Conservation (phyloP, 495 filamentous ascomycete genomes). For the Annulohypoxylon stygium region DNA sequence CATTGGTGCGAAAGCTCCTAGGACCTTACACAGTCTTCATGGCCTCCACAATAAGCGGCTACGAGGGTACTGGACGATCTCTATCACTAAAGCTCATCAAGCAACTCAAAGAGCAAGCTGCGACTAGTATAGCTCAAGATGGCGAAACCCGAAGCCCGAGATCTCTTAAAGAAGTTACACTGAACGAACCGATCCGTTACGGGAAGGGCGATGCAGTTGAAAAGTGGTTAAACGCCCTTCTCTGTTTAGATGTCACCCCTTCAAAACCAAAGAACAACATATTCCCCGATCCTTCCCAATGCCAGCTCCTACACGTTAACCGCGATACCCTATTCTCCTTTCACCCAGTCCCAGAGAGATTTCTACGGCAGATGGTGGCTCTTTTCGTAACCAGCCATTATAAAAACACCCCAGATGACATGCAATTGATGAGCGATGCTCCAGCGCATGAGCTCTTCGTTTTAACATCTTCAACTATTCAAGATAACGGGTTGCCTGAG, state of each 20-base stretch:
- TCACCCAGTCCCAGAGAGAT: slow-evolving; percentile 95
- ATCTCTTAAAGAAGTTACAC: slow-evolving; percentile 90
- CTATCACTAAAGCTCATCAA: slow-evolving; percentile 97
- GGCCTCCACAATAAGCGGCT: slow-evolving; percentile 99
- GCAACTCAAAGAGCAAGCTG: slow-evolving; percentile 93
- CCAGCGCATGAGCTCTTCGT: slow-evolving; percentile 98
- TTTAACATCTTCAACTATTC: slow-evolving; percentile 87
- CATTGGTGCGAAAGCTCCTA: slow-evolving; percentile 89
- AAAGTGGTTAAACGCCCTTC: slow-evolving; percentile 93
- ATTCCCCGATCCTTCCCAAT: slow-evolving; percentile 89
- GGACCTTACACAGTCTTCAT: slow-evolving; percentile 99
- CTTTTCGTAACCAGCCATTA: slow-evolving; percentile 98
- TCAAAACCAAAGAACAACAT: slow-evolving; percentile 81
- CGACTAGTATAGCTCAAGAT: slow-evolving; percentile 69
- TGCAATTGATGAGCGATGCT: slow-evolving; percentile 97
- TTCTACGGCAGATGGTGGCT: slow-evolving; percentile 97
- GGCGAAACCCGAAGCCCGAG: slow-evolving; percentile 73
- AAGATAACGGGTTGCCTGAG: slow-evolving; percentile 86
- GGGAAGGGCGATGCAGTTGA: slow-evolving; percentile 91
- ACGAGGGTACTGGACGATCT: slow-evolving; percentile 96
- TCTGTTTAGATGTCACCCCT: slow-evolving; percentile 91
- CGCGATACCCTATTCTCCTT: slow-evolving; percentile 98
- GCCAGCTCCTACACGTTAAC: slow-evolving; percentile 92
- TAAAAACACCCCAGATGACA: slow-evolving; percentile 97
- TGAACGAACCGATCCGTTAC: slow-evolving; percentile 95